Evolutionary conservation across 2,329 filamentous ascomycete species (phyloP).

Genomic region (Aspergillus neoniger): DNA sequence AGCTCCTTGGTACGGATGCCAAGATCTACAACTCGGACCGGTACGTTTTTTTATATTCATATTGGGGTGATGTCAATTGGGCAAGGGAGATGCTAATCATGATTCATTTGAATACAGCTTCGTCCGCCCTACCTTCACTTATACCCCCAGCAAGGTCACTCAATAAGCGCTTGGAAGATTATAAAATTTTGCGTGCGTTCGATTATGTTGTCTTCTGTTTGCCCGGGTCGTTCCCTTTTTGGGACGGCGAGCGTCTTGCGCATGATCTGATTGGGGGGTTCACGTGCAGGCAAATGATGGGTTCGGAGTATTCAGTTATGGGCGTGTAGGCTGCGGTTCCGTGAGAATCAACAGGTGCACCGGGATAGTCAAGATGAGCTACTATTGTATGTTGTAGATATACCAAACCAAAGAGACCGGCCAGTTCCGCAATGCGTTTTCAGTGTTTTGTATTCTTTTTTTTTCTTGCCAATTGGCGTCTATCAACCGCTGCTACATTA

Average conservation of each 20-base stretch:
- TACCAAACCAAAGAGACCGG: constrained; percentile 32
- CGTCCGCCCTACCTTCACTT: constrained; percentile 76
- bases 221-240: constrained; percentile 8
- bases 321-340: constrained; percentile 3
- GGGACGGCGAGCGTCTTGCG: constrained; percentile 5
- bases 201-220: constrained; percentile 10
- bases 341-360: constrained; percentile 5
- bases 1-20: constrained; percentile 78
- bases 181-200: constrained; percentile 13
- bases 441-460: not conserved
- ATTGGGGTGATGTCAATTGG: not conserved
- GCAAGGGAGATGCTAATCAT: constrained; percentile 11
- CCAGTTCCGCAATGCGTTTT: constrained; percentile 28
- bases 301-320: constrained; percentile 4
- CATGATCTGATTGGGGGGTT: constrained; percentile 2
- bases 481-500: not conserved
- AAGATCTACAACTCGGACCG: constrained; percentile 87
- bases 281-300: constrained; percentile 2
- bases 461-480: not conserved
- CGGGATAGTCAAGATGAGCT: constrained; percentile 9
- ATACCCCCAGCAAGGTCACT: constrained; percentile 64
- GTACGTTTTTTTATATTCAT: too few relatives aligned
- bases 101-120: constrained; percentile 58
- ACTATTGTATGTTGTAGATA: constrained; percentile 36
- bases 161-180: constrained; percentile 50